Evolutionary conservation across 1,139 yeast genomes (phyloP).

Genomic region (Pichia sp.): DNA sequence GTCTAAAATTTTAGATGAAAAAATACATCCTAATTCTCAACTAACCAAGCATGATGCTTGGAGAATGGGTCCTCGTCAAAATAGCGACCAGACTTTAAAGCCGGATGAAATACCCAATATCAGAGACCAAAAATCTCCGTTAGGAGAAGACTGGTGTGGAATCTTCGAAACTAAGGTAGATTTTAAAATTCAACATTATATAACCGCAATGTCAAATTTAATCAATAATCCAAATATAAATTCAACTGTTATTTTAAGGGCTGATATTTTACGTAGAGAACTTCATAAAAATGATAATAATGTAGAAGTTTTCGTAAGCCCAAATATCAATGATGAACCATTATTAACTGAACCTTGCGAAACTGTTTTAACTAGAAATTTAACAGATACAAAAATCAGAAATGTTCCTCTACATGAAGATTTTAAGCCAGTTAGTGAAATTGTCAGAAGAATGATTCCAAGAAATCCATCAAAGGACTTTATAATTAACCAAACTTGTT

Average conservation of each 20-base stretch:
- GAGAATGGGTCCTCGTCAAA: slow-evolving; percentile 22
- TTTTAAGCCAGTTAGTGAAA: slow-evolving; percentile 40
- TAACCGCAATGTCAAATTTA: slow-evolving; percentile 71
- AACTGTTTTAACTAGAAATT: slow-evolving; percentile 39
- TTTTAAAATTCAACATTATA: slow-evolving; percentile 50
- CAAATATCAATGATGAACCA: slow-evolving; percentile 27
- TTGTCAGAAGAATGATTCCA: slow-evolving; percentile 78
- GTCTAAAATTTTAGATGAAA: background rate
- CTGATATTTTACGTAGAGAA: slow-evolving; percentile 67
- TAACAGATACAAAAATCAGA: slow-evolving; percentile 52
- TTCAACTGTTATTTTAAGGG: slow-evolving; percentile 83
- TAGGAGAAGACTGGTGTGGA: slow-evolving; percentile 67
- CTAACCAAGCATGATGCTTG: slow-evolving; percentile 17
- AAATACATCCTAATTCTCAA: slow-evolving; percentile 5
- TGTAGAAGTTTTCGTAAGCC: slow-evolving; percentile 26
- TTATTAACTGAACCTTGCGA: slow-evolving; percentile 25
- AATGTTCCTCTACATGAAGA: slow-evolving; percentile 36
- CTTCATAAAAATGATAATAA: slow-evolving; percentile 26
- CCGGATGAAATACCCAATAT: slow-evolving; percentile 32
- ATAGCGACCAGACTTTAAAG: slow-evolving; percentile 22
- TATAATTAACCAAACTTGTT: slow-evolving; percentile 79
- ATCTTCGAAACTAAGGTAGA: slow-evolving; percentile 41
- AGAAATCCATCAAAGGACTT: slow-evolving; percentile 83
- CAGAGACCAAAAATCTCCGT: slow-evolving; percentile 34
- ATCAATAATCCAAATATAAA: slow-evolving; percentile 85